Percentiles rank a stretch among this genome's conserved stretches.
These are phyloP conservation scores for Colletotrichum sp. DNA, from an alignment of 2,329 filamentous ascomycete genomes.

Conservation along the genomic window DNA sequence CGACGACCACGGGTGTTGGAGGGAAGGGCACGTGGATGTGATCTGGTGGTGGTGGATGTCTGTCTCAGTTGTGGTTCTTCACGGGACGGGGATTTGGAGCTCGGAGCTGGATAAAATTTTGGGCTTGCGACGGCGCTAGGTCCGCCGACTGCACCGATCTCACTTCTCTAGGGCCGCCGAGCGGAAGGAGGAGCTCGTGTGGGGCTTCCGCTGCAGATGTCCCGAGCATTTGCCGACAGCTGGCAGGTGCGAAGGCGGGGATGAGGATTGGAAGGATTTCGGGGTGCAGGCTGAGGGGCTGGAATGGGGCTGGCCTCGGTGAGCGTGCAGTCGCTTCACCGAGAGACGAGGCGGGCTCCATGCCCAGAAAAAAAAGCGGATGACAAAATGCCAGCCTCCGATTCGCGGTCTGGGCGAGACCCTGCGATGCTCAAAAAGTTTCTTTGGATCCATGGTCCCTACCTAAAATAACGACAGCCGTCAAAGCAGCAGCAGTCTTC, in stretches of 20 bases:
- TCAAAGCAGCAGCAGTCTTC: neutral
- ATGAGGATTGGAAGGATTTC: neutral
- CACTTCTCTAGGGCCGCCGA: neutral
- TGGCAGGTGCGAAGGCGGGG: neutral
- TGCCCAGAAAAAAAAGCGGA: neutral
- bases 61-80: constrained; percentile 16
- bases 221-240: constrained; percentile 18
- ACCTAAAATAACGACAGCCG: neutral
- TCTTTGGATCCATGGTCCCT: neutral
- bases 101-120: constrained; percentile 16
- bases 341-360: neutral
- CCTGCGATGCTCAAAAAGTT: neutral
- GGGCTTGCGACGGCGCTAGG: constrained; percentile 1
- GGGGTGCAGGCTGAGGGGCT: neutral
- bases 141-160: neutral
- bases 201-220: neutral
- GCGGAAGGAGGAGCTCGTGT: neutral
- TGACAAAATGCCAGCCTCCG: constrained; percentile 5
- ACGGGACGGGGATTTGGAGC: constrained; percentile 1
- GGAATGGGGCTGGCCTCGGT: neutral
- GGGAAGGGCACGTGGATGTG: constrained; percentile 15
- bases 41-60: constrained; percentile 16
- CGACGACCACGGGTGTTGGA: constrained; percentile 5
- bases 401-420: neutral
- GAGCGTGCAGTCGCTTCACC: neutral